Percentiles rank a stretch among this genome's conserved stretches.
Conservation (phyloP, 176 grass and related monocot genomes). For the Lolium rigidum region DNA sequence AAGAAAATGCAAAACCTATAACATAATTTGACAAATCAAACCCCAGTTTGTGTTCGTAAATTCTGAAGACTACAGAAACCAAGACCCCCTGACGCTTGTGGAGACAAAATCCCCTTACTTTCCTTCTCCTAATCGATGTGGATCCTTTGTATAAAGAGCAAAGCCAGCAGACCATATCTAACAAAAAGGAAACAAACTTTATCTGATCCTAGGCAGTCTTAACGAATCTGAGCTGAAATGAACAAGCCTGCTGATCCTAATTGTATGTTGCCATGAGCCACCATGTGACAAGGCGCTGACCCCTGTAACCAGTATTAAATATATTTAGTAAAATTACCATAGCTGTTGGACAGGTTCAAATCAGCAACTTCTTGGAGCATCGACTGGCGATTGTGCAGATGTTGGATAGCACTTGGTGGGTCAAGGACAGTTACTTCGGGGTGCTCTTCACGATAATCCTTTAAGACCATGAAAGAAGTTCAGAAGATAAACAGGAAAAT, state of each 20-base stretch:
- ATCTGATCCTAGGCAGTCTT: neutral
- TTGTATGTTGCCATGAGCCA: slow-evolving; percentile 3
- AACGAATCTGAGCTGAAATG: neutral
- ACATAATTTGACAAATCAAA: neutral
- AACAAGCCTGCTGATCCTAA: neutral
- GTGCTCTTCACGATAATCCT: slow-evolving; percentile 82
- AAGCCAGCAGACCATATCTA: neutral
- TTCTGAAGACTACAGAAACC: neutral
- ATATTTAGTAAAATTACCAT: slow-evolving; percentile 58
- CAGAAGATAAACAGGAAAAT: slow-evolving; percentile 19
- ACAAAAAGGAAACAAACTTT: neutral
- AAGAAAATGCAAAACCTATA: neutral
- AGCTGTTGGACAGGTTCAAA: slow-evolving; percentile 78
- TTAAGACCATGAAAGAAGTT: slow-evolving; percentile 29
- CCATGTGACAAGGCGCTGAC: neutral
- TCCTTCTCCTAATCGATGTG: neutral
- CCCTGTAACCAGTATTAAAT: slow-evolving; percentile 4
- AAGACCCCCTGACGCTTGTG: too few species aligned
- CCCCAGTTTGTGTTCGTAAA: neutral
- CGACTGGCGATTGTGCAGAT: slow-evolving; percentile 83
- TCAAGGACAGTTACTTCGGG: slow-evolving; percentile 93
- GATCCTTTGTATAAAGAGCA: neutral
- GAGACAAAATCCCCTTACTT: neutral
- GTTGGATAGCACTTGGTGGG: slow-evolving; percentile 80
- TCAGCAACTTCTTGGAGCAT: slow-evolving; percentile 93